Evolutionary conservation across 2,329 filamentous ascomycete species (phyloP).

Genomic region (Talaromyces rugulosus): DNA sequence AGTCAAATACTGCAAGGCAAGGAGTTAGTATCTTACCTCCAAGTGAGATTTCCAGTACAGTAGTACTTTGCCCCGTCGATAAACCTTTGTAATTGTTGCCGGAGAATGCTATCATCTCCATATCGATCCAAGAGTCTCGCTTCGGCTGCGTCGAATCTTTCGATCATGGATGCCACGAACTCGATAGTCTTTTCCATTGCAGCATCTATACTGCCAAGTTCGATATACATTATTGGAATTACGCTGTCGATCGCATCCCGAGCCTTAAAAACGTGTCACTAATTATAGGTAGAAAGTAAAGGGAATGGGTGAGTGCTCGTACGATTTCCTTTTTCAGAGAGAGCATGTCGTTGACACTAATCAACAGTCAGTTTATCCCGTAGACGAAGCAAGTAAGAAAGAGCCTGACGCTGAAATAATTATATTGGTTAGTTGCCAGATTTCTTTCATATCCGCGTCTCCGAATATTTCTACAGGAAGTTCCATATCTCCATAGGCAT

Average conservation of each 20-base stretch:
- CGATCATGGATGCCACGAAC: slow-evolving; percentile 1
- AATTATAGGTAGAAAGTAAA: too few relatives aligned
- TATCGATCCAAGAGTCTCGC: neutral
- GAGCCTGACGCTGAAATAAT: slow-evolving; percentile 2
- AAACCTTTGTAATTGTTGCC: neutral
- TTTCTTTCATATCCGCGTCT: slow-evolving; percentile 5
- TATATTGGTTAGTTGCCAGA: slow-evolving; percentile 6
- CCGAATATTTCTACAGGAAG: neutral
- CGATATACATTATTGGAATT: slow-evolving; percentile 3
- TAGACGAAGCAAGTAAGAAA: neutral
- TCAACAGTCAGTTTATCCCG: neutral
- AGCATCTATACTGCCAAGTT: neutral
- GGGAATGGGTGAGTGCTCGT: too few relatives aligned
- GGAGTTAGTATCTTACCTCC: slow-evolving; percentile 1
- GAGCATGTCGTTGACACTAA: too few relatives aligned
- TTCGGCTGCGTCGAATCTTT: neutral
- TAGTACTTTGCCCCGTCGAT: slow-evolving; percentile 2
- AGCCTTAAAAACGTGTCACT: neutral
- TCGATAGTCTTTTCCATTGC: neutral
- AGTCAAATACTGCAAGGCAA: too few relatives aligned
- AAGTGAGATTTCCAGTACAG: slow-evolving; percentile 4
- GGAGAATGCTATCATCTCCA: neutral
- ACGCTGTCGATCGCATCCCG: slow-evolving; percentile 3
- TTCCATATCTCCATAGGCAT: neutral
- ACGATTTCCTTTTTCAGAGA: too few relatives aligned